Evolutionary conservation across 352 stramenopile genomes (phyloP), one percentile per base, ranked within the genome.

Genomic region (Globisporangium lucens): DNA sequence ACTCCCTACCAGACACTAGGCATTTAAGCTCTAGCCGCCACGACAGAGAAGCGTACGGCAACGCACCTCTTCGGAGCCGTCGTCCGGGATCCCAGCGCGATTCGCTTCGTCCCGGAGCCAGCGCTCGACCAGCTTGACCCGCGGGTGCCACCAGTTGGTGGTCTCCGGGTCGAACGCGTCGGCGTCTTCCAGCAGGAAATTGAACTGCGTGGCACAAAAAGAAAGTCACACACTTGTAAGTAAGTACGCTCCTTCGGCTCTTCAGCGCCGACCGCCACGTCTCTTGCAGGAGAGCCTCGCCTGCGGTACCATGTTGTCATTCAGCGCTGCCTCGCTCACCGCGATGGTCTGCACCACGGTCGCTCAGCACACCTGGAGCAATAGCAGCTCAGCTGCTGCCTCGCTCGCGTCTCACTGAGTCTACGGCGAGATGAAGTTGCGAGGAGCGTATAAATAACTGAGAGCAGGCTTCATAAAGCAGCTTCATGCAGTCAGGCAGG

Each of bases 31-130:
- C 30, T 33, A 24, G 4, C 24, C n/a, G 56, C 6, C 29, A 22
- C 35, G 10, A 36, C 55, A 24, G 10, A 60, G 2, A 6, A 47
- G 15, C 56, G 17, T 3, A 20, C 22, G 7, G 41, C 8, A 61
- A 13, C 53, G 6, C 57, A 94, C 86, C 69, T 93, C 84, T 75
- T 91, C 83, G 1, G 79, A 77, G 49, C 84, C 86, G 38, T 94
- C 86, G 56, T 90, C 80, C 4, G 84, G 84, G 41, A 94, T 81
- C 24, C 72, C 73, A 3, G 82, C 72, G 35, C 80, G 79, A 38
- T 78, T 89, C 12, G 68, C 75, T 60, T 91, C 82, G 49, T 90
- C 75, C n/a, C 73, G 70, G 55, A 94, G 67, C 86, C 86, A 94
- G 68, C 84, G 82, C 60, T 90, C 82, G 12, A 94, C 69, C 52